Percentiles rank a stretch among this genome's conserved stretches.
Evolutionary conservation across 352 stramenopile species (phyloP).

Genomic region (Pythium dissimile): DNA sequence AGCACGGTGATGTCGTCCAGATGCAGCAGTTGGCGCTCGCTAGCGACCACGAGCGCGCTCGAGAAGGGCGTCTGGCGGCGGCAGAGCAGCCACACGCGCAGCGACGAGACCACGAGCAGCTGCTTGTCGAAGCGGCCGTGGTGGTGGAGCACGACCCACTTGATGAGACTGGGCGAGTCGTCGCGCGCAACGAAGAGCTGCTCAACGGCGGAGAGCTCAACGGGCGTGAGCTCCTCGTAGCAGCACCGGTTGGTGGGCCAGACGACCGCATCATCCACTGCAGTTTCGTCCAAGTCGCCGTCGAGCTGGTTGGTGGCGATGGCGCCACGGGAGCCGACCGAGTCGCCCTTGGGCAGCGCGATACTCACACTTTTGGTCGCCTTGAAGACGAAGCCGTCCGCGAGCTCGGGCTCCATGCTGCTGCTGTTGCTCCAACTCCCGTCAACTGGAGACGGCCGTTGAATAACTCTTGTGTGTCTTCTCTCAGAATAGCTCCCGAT

Average conservation of each 20-base stretch:
- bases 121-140: conserved; percentile 36
- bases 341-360: conserved; percentile 3
- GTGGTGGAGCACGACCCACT: conserved; percentile 59
- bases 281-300: background rate
- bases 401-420: background rate
- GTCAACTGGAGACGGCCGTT: no score
- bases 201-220: conserved; percentile 38
- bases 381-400: background rate
- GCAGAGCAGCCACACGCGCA: conserved; percentile 50
- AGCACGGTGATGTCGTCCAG: conserved; percentile 38
- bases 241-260: conserved; percentile 69
- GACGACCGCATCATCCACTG: conserved; percentile 9
- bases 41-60: conserved; percentile 26
- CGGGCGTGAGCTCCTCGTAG: conserved; percentile 49
- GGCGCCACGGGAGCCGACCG: background rate
- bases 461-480: no score
- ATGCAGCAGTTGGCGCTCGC: conserved; percentile 47
- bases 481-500: no score
- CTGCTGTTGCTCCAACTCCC: no score
- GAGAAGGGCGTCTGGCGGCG: conserved; percentile 40
- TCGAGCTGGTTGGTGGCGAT: conserved; percentile 1
- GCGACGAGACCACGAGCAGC: conserved; percentile 52
- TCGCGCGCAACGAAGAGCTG: conserved; percentile 45
- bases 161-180: conserved; percentile 50
- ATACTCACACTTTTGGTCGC: conserved; percentile 14